phyloP scores from a whole-genome alignment of 306 rosid species.

The Styphnolobium japonicum region DNA sequence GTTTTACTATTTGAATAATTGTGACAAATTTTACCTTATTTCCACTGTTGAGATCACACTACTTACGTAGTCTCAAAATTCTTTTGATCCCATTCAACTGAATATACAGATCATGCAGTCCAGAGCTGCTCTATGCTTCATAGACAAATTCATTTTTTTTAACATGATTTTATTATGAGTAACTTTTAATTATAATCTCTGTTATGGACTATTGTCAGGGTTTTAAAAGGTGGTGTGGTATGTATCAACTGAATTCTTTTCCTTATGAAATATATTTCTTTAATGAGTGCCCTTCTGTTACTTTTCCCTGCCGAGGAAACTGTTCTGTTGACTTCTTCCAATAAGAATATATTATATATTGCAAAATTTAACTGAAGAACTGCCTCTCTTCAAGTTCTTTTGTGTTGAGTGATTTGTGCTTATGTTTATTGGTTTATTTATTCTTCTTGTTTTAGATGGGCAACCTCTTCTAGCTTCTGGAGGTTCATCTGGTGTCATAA shows the following conservation, averaged over 20 bases:
- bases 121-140: too few relatives aligned
- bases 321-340: not conserved
- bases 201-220: not conserved
- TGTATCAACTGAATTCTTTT: not conserved
- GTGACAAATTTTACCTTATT: not conserved
- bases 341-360: not conserved
- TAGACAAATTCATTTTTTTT: too few relatives aligned
- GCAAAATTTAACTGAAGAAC: not conserved
- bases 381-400: not conserved
- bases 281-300: not conserved
- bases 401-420: slow-evolving; percentile 12
- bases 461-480: slow-evolving; percentile 98
- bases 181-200: too few relatives aligned
- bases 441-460: slow-evolving; percentile 58
- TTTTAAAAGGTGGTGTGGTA: not conserved
- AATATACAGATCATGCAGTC: not conserved
- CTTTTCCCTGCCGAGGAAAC: not conserved
- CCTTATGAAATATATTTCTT: not conserved
- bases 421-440: not conserved
- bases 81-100: not conserved
- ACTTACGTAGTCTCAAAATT: not conserved
- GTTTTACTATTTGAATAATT: not conserved
- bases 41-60: not conserved
- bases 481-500: slow-evolving; percentile 94
- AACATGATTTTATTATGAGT: too few relatives aligned